A percentile compares a stretch with the other conserved stretches of the same genome.
Conservation (phyloP, 2,329 filamentous ascomycete species). For the Diaporthe destruens region DNA sequence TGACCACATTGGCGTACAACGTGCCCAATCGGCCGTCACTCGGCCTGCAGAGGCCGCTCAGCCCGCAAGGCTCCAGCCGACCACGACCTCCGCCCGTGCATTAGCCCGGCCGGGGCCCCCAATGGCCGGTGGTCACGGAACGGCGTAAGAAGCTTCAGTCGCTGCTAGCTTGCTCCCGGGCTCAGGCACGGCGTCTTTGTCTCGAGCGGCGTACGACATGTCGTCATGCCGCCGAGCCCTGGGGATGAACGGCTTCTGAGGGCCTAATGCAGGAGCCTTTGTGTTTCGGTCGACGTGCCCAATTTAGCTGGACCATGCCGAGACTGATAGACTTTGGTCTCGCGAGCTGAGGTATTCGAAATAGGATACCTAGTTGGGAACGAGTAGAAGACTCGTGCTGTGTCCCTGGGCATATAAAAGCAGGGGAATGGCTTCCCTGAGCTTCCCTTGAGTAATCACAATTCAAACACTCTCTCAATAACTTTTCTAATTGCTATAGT, state of each 20-base stretch:
- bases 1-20: neutral
- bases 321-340: neutral
- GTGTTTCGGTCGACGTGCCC: neutral
- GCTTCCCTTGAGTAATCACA: neutral
- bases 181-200: neutral
- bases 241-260: neutral
- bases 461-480: neutral
- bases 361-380: neutral
- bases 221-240: neutral
- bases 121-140: neutral
- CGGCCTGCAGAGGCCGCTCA: neutral
- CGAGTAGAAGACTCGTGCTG: neutral
- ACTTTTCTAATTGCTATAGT: neutral
- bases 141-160: neutral
- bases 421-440: neutral
- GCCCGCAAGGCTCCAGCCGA: neutral
- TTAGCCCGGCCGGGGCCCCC: constrained; percentile 6
- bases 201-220: neutral
- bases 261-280: neutral
- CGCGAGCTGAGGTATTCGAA: neutral
- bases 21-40: neutral
- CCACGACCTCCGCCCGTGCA: neutral
- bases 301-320: neutral
- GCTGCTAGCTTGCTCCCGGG: neutral
- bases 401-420: neutral